Conservation (phyloP, 2,329 filamentous ascomycete genomes). For the Atkinsonella hypoxylon region DNA sequence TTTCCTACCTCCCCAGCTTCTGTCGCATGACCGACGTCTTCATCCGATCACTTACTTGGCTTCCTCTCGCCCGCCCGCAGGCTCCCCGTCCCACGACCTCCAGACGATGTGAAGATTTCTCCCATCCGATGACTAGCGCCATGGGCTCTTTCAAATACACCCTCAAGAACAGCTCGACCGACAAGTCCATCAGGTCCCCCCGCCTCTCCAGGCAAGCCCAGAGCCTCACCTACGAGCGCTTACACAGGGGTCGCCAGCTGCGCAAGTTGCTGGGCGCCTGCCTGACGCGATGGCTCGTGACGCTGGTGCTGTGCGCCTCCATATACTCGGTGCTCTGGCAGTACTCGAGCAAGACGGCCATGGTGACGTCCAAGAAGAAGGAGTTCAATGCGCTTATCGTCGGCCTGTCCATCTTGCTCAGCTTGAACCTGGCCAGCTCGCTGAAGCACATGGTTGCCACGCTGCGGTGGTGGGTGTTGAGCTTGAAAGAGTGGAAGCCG, state of each 20-base stretch:
- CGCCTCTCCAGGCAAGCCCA: background rate
- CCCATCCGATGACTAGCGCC: background rate
- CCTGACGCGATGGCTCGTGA: slow-evolving; percentile 17
- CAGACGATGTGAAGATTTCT: background rate
- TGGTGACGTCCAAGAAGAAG: slow-evolving; percentile 23
- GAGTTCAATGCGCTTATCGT: slow-evolving; percentile 33
- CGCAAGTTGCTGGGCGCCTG: slow-evolving; percentile 9
- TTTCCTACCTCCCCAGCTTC: too few relatives aligned
- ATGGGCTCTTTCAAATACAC: slow-evolving; percentile 1
- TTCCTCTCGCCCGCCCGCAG: background rate
- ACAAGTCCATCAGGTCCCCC: background rate
- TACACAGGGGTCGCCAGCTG: slow-evolving; percentile 11
- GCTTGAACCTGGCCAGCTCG: slow-evolving; percentile 28
- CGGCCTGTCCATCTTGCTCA: slow-evolving; percentile 28
- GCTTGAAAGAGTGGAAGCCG: slow-evolving; percentile 22
- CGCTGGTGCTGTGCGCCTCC: slow-evolving; percentile 15
- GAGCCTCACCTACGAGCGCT: slow-evolving; percentile 13
- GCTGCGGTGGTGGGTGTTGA: slow-evolving; percentile 34
- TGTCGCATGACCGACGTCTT: background rate
- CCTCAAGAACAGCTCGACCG: background rate
- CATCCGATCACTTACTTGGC: background rate
- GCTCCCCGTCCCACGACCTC: background rate
- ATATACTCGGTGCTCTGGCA: slow-evolving; percentile 18
- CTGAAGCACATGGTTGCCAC: slow-evolving; percentile 32
- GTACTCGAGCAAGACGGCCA: slow-evolving; percentile 17